These are phyloP conservation scores for Pseudocercospora ulei DNA, from an alignment of 2,329 filamentous ascomycete species.

Conservation along the genomic window DNA sequence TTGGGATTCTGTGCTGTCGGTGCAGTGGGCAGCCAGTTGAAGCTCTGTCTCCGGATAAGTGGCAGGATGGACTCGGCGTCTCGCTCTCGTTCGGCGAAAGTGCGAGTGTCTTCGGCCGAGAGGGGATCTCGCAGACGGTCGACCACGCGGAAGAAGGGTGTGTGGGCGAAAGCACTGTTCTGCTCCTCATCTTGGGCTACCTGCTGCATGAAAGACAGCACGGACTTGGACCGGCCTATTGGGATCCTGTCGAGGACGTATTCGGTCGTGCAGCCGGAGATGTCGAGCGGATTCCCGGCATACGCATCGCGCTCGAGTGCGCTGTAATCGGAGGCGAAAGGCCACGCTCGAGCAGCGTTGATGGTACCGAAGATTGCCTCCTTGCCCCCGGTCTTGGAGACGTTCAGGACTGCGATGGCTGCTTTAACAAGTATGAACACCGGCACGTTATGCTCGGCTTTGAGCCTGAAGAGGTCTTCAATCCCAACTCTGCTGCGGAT, in stretches of 20 bases:
- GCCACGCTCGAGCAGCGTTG: conserved; percentile 32
- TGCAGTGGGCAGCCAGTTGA: conserved; percentile 32
- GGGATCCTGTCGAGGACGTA: conserved; percentile 32
- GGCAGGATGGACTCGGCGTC: conserved; percentile 30
- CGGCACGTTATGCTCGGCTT: conserved; percentile 29
- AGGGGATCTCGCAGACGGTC: conserved; percentile 29
- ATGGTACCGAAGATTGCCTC: conserved; percentile 32
- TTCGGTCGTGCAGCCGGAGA: conserved; percentile 33
- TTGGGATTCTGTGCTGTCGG: conserved; percentile 27
- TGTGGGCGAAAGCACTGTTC: conserved; percentile 29
- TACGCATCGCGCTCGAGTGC: conserved; percentile 27
- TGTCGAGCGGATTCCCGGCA: conserved; percentile 30
- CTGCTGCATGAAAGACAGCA: conserved; percentile 29
- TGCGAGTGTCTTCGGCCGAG: conserved; percentile 25
- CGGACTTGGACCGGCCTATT: conserved; percentile 22
- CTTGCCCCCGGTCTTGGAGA: conserved; percentile 27
- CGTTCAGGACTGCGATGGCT: conserved; percentile 30
- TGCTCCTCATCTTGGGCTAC: conserved; percentile 30
- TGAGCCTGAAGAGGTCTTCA: conserved; percentile 28
- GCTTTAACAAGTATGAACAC: conserved; percentile 34
- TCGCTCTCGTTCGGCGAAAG: conserved; percentile 27
- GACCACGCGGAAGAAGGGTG: conserved; percentile 30
- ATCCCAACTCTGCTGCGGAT: conserved; percentile 27
- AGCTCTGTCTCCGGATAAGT: conserved; percentile 29
- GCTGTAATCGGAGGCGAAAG: conserved; percentile 29